Percentiles rank a stretch among this genome's conserved stretches.
Evolutionary conservation across 345 rosid species (phyloP).

Genomic region (Eucalyptus coolabah): DNA sequence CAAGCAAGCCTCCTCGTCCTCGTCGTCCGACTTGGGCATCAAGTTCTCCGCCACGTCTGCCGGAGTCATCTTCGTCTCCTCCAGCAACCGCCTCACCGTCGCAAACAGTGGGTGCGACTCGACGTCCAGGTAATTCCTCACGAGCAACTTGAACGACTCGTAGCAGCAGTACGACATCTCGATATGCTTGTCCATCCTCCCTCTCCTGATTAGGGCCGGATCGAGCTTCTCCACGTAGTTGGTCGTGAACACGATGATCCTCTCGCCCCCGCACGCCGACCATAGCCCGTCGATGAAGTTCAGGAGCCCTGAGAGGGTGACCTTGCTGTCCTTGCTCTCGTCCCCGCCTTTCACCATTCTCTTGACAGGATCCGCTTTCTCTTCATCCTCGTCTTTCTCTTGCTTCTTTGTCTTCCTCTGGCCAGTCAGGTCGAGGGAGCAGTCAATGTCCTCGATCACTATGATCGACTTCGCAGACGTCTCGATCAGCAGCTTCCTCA

Average conservation of each 20-base stretch:
- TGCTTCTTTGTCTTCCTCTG: not conserved
- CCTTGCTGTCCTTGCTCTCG: not conserved
- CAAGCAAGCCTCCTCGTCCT: not conserved
- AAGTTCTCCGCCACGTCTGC: not conserved
- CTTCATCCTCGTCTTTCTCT: not conserved
- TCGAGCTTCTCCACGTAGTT: not conserved
- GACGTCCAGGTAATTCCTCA: not conserved
- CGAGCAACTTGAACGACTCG: not conserved
- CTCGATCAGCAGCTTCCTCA: not conserved
- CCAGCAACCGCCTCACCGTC: not conserved
- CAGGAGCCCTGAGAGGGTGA: not conserved
- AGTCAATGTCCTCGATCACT: constrained; percentile 4
- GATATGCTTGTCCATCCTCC: not conserved
- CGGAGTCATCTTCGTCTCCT: not conserved
- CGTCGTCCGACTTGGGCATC: not conserved
- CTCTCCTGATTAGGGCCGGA: not conserved
- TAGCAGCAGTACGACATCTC: not conserved
- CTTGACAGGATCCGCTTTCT: not conserved
- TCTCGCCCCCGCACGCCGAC: not conserved
- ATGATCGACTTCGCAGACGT: not conserved
- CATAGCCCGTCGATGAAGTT: not conserved
- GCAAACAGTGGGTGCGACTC: not conserved
- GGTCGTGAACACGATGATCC: not conserved
- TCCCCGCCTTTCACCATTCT: not conserved
- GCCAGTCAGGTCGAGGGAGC: not conserved